Evolutionary conservation across 1,284 basidiomycete genomes (phyloP), one percentile per base, ranked within the genome.

Genomic region (Cryptococcus sp.): DNA sequence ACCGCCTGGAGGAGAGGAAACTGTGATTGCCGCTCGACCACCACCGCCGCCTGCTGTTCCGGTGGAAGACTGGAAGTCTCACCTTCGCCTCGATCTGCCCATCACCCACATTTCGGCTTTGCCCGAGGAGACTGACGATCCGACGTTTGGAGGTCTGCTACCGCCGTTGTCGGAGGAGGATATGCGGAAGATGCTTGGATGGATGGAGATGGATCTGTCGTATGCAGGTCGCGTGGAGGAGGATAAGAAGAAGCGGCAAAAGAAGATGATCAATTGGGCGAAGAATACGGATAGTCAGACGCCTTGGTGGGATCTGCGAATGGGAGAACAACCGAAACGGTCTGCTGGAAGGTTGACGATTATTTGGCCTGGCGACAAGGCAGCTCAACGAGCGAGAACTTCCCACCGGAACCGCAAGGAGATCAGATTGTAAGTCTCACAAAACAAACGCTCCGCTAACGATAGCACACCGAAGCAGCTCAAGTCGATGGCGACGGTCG

Each of bases 51-150:
- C 53, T 32, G 63, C 62, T 23, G 53, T 72, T 10, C 73, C 69
- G 0, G 62, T 71, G 18, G 62, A 63, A 51, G 68, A 66, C 35
- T 74, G 72, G 72, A 61, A 69, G 52, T 39, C 48, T 4, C 51
- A 59, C 60, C 77, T 74, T 12, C 75, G 75, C 7, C 75, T 83
- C 48, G 82, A 83, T 64, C 78, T 79, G 23, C 75, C 77, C 31
- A 79, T 82, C 44, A 88, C 86, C 5, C 76, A 77, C 18, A 77
- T 88, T 43, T 79, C 80, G 9, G 72, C 79, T 45, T 78, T 90
- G 2, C 83, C 85, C 3, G 74, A 82, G 18, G 68, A 68, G 23
- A 33, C 40, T 28, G 79, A 44, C 76, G 82, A 56, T 54, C 65
- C 72, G 5, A 74, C 72, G 6, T 73, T 73, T 40, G 72, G 74